Percentiles rank a stretch among this genome's conserved stretches.
Conservation (phyloP, 768 basidiomycete species). For the Termitomyces sp. region DNA sequence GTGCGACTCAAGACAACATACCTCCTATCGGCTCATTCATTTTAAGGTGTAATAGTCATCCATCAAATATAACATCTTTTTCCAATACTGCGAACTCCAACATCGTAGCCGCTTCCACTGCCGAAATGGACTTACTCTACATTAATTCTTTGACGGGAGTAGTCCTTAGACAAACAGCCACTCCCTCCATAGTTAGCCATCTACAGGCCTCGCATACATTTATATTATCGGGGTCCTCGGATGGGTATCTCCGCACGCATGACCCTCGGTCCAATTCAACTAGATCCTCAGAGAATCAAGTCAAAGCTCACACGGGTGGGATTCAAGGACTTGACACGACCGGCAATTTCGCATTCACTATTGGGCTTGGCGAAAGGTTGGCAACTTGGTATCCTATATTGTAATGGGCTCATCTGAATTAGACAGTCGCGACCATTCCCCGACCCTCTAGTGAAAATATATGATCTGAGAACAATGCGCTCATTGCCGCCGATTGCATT, state of each 20-base stretch:
- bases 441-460: conserved; percentile 90
- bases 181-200: conserved; percentile 56
- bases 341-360: conserved; percentile 79
- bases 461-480: conserved; percentile 79
- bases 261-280: conserved; percentile 58
- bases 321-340: conserved; percentile 76
- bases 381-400: not conserved
- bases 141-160: conserved; percentile 72
- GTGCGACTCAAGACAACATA: conserved; percentile 32
- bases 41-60: conserved; percentile 11
- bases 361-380: conserved; percentile 83
- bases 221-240: conserved; percentile 63
- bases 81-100: conserved; percentile 45
- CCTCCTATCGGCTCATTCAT: conserved; percentile 5
- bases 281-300: conserved; percentile 44
- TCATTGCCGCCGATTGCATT: conserved; percentile 85
- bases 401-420: not conserved
- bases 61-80: conserved; percentile 29
- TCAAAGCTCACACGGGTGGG: conserved; percentile 78
- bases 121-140: conserved; percentile 55
- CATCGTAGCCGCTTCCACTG: conserved; percentile 54
- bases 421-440: conserved; percentile 86
- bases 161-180: conserved; percentile 49
- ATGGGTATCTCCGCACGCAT: conserved; percentile 70
- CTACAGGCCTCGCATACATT: conserved; percentile 60